Percentiles rank a stretch among this genome's conserved stretches.
Evolutionary conservation across 1,284 basidiomycete species (phyloP).

Genomic region (Sporisorium reilianum): DNA sequence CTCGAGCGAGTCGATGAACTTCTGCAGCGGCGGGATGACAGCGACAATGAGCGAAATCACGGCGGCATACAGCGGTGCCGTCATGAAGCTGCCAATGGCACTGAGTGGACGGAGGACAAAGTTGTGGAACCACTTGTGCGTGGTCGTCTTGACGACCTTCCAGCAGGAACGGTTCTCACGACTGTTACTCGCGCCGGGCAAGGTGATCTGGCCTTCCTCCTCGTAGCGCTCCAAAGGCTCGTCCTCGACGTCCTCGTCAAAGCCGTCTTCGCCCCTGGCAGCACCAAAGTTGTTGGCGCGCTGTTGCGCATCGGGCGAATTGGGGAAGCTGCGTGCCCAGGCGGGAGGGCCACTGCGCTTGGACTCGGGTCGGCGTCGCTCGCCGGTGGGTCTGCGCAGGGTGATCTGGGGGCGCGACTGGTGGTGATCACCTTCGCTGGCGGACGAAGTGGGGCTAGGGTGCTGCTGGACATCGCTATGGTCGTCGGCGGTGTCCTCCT

Average conservation of each 20-base stretch:
- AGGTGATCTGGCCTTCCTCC: slow-evolving; percentile 43
- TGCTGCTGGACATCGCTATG: slow-evolving; percentile 3
- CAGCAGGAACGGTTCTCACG: slow-evolving; percentile 46
- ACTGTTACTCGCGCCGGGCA: slow-evolving; percentile 40
- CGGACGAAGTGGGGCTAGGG: slow-evolving; percentile 1
- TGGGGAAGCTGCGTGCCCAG: slow-evolving; percentile 58
- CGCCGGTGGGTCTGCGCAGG: slow-evolving; percentile 51
- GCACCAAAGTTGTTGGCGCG: slow-evolving; percentile 17
- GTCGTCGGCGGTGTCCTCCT: slow-evolving; percentile 57
- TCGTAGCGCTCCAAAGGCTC: slow-evolving; percentile 51
- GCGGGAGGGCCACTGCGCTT: slow-evolving; percentile 39
- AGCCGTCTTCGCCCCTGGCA: slow-evolving; percentile 22
- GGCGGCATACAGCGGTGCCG: slow-evolving; percentile 75
- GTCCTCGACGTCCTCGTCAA: slow-evolving; percentile 50
- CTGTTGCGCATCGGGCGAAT: slow-evolving; percentile 51
- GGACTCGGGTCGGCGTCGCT: slow-evolving; percentile 22
- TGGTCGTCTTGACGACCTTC: slow-evolving; percentile 14
- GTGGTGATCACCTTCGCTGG: slow-evolving; percentile 10
- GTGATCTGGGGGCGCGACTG: slow-evolving; percentile 35
- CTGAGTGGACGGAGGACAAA: slow-evolving; percentile 59
- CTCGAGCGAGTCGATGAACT: slow-evolving; percentile 64
- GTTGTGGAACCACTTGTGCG: slow-evolving; percentile 17
- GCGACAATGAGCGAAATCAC: slow-evolving; percentile 84
- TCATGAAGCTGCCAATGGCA: slow-evolving; percentile 83
- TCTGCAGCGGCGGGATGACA: slow-evolving; percentile 77